phyloP scores from a whole-genome alignment of 2,329 filamentous ascomycete genomes.

The Pyrenochaeta sp. region DNA sequence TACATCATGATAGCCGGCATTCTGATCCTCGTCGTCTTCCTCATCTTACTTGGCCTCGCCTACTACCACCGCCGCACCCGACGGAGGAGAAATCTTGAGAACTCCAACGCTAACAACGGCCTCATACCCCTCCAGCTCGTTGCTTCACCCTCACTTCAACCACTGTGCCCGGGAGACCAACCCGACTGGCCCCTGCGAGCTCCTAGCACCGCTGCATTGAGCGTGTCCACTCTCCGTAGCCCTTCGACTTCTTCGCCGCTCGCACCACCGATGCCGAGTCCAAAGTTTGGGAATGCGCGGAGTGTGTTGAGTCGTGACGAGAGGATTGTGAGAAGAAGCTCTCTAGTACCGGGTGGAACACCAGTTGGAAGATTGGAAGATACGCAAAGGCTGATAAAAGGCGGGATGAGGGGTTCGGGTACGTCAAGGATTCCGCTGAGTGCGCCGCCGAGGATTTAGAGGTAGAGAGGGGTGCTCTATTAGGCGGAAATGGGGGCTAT shows the following conservation, averaged over 20 bases:
- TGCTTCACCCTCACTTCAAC: neutral
- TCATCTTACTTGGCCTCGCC: slow-evolving; percentile 21
- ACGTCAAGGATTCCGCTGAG: slow-evolving; percentile 1
- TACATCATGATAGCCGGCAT: slow-evolving; percentile 86
- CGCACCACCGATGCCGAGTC: neutral
- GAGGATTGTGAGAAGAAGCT: no score
- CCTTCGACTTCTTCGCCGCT: neutral
- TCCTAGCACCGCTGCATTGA: neutral
- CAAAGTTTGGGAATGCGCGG: neutral
- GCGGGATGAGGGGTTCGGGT: neutral
- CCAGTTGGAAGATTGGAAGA: neutral
- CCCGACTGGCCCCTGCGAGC: neutral
- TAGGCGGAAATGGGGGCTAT: neutral
- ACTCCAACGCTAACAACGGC: neutral
- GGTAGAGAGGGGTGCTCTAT: neutral
- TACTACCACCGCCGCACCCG: neutral
- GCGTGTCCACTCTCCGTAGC: neutral
- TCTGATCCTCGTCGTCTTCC: slow-evolving; percentile 72
- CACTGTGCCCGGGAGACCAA: neutral
- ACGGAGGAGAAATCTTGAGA: neutral
- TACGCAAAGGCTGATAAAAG: neutral
- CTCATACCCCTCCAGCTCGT: slow-evolving; percentile 2
- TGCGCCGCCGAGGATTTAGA: neutral
- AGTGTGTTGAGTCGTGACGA: neutral
- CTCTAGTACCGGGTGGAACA: neutral